phyloP scores from a whole-genome alignment of 2,329 filamentous ascomycete species.

The Fusarium euwallaceae region DNA sequence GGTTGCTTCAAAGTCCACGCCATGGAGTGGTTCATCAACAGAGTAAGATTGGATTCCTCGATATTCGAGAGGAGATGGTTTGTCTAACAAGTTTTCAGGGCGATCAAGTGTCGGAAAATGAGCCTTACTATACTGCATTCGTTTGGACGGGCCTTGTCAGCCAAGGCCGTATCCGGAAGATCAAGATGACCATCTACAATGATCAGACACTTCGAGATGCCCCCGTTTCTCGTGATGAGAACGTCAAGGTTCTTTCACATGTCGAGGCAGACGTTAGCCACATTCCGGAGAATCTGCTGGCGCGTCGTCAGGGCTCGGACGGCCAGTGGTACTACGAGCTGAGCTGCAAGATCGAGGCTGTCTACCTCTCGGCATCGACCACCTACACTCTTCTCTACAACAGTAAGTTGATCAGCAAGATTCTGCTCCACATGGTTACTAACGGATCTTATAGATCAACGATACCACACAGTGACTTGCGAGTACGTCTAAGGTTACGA shows the following conservation, averaged over 20 bases:
- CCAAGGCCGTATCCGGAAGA: conserved; percentile 50
- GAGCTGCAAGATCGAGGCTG: conserved; percentile 56
- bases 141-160: conserved; percentile 50
- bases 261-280: conserved; percentile 57
- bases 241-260: conserved; percentile 53
- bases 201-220: conserved; percentile 49
- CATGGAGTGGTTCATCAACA: conserved; percentile 61
- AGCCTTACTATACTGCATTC: conserved; percentile 53
- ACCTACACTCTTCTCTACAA: conserved; percentile 60
- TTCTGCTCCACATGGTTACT: conserved; percentile 13
- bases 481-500: conserved; percentile 55
- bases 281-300: conserved; percentile 55
- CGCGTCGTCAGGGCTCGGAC: conserved; percentile 52
- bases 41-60: conserved; percentile 42
- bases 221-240: conserved; percentile 52
- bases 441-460: conserved; percentile 48
- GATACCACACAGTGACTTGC: conserved; percentile 58
- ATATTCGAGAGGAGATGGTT: neutral
- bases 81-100: conserved; percentile 44
- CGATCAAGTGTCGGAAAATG: conserved; percentile 56
- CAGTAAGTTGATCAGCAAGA: conserved; percentile 45
- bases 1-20: conserved; percentile 54
- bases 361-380: conserved; percentile 58
- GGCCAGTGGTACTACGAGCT: conserved; percentile 57
- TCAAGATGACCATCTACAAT: conserved; percentile 55